Evolutionary conservation across 441 rosid genomes (phyloP).

Genomic region (Eruca vesicaria): DNA sequence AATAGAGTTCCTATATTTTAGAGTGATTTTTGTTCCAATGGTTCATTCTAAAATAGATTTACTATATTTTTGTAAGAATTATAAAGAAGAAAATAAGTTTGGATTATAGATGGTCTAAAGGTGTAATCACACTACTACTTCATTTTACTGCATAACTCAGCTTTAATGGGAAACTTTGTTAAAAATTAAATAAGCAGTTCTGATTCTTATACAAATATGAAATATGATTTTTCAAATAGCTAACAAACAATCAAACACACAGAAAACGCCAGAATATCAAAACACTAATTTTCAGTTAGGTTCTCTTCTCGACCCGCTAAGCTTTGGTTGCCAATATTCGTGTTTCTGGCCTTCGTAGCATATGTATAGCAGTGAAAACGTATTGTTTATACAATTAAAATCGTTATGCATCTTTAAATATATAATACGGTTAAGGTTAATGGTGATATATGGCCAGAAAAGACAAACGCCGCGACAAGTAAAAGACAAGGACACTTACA

Average conservation of each 20-base stretch:
- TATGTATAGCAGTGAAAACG: background rate
- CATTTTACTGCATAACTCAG: background rate
- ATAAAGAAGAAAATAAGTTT: no score
- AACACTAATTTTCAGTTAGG: background rate
- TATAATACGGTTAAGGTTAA: background rate
- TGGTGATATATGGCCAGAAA: background rate
- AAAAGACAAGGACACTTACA: slow-evolving; percentile 32
- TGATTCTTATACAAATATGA: background rate
- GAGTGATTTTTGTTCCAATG: no score
- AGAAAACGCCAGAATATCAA: background rate
- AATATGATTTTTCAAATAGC: background rate
- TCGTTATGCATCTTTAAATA: background rate
- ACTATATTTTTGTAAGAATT: no score
- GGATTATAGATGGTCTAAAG: background rate
- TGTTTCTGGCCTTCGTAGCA: background rate
- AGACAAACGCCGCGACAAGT: slow-evolving; percentile 19
- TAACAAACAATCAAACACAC: slow-evolving; percentile 2
- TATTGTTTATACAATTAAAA: background rate
- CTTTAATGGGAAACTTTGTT: background rate
- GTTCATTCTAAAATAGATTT: no score
- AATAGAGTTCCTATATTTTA: no score
- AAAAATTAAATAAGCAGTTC: background rate
- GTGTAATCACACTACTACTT: background rate
- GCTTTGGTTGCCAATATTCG: background rate
- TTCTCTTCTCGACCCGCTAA: background rate